Percentiles rank a stretch among this genome's conserved stretches.
These are phyloP conservation scores for Leccinellum luteum DNA, from an alignment of 768 basidiomycete species.

Conservation along the genomic window DNA sequence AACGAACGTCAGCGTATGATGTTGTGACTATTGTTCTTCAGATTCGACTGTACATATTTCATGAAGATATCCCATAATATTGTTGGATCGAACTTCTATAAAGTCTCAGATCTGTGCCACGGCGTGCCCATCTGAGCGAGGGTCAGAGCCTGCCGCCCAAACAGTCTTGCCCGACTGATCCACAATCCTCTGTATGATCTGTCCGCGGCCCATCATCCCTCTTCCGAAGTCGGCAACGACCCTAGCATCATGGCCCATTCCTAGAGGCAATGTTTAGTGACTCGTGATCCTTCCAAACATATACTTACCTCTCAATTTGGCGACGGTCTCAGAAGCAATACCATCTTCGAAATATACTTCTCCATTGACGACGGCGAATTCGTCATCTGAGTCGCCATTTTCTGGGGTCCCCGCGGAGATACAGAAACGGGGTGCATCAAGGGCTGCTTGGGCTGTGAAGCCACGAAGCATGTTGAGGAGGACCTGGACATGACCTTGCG, in stretches of 20 bases:
- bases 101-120: conserved; percentile 68
- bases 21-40: conserved; percentile 33
- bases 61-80: conserved; percentile 5
- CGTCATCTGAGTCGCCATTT: conserved; percentile 42
- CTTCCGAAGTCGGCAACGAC: conserved; percentile 57
- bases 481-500: conserved; percentile 96
- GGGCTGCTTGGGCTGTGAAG: conserved; percentile 81
- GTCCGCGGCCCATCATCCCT: conserved; percentile 75
- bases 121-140: conserved; percentile 85
- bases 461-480: conserved; percentile 88
- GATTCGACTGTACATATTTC: neutral
- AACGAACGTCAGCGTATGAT: conserved; percentile 58
- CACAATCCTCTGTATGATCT: conserved; percentile 81
- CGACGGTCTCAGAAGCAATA: conserved; percentile 59
- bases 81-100: neutral
- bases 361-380: conserved; percentile 66
- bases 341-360: conserved; percentile 90
- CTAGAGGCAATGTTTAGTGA: conserved; percentile 36
- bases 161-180: conserved; percentile 68
- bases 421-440: conserved; percentile 95
- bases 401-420: conserved; percentile 84
- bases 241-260: conserved; percentile 87
- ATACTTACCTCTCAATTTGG: conserved; percentile 59
- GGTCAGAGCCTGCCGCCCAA: conserved; percentile 95
- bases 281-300: neutral